Evolutionary conservation across 2,329 filamentous ascomycete species (phyloP), one percentile per base, ranked within the genome.

Genomic region (Fusarium poae): DNA sequence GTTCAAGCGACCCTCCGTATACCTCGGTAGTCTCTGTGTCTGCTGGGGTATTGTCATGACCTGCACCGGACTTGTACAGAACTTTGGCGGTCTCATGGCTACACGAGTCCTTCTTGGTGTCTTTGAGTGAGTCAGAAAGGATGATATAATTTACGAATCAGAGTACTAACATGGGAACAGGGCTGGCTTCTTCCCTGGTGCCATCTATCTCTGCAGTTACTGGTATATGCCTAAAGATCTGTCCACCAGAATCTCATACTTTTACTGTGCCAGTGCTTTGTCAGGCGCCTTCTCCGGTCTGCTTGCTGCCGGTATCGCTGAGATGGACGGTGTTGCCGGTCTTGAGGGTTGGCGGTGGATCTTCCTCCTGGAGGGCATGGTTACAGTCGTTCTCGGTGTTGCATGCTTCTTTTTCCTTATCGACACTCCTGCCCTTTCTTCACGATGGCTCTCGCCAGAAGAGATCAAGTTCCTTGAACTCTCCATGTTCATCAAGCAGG

Each of bases 181-280:
- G 34, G 87, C 91, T 4, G 91, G 91, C 3, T 82, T 93, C 0
- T 92, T 91, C 71, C 90, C 90, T 0, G 89, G 89, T 4, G 86
- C 92, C 4, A 90, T 90, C 61, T 94, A 92, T 75, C 92, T 92
- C 72, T 83, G 93, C 2, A 90, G 87, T 0, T 92, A 90, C 74
- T 95, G 92, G 92, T 95, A 94, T 71, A 89, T 87, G 74, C 84
- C 91, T 16, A 86, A 85, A 6, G 92, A 95, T 70, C 89, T 94
- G 35, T 91, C 91, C 30, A 84, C 92, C 15, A 86, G 92, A 46
- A 87, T 90, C 44, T 90, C 91, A 6, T 87, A 92, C 46, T 94
- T 94, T 81, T 94, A 94, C 81, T 92, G 90, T 1, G 90, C 91
- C 0, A 92, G 92, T 2, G 91, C 92, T 0, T 79, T 94, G 0